phyloP scores from a whole-genome alignment of 176 grass and related monocot species.

The Themeda triandra region DNA sequence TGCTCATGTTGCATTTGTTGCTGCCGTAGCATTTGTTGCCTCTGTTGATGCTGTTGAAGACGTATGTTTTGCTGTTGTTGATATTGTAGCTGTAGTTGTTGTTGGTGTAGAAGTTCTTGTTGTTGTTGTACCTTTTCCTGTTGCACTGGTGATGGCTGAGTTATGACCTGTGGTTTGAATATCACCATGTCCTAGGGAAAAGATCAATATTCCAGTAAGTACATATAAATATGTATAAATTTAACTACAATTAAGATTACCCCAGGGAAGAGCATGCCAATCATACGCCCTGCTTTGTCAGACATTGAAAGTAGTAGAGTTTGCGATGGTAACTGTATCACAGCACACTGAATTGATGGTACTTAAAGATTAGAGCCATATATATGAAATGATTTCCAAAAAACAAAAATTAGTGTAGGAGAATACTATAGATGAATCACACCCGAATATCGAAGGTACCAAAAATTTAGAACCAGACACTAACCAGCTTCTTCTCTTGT shows the following conservation, averaged over 20 bases:
- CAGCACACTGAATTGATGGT: constrained; percentile 60
- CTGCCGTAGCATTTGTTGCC: constrained; percentile 22
- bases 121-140: constrained; percentile 28
- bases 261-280: constrained; percentile 91
- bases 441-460: neutral
- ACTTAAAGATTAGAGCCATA: neutral
- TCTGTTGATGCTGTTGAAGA: neutral
- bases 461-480: constrained; percentile 15
- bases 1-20: constrained; percentile 35
- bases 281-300: constrained; percentile 71
- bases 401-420: neutral
- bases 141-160: constrained; percentile 48
- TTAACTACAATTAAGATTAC: constrained; percentile 41
- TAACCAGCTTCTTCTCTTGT: constrained; percentile 90
- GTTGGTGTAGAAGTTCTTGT: constrained; percentile 31
- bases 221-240: neutral
- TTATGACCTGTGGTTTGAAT: constrained; percentile 68
- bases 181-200: constrained; percentile 71
- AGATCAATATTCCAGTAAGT: neutral
- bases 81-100: constrained; percentile 24
- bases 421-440: neutral
- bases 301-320: constrained; percentile 81
- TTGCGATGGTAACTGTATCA: constrained; percentile 92
- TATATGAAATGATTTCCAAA: neutral
- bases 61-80: constrained; percentile 21